A percentile compares a stretch with the other conserved stretches of the same genome.
These are phyloP conservation scores for Pseudomicrostroma phylloplanum DNA, from an alignment of 1,284 basidiomycete genomes.

Conservation along the genomic window DNA sequence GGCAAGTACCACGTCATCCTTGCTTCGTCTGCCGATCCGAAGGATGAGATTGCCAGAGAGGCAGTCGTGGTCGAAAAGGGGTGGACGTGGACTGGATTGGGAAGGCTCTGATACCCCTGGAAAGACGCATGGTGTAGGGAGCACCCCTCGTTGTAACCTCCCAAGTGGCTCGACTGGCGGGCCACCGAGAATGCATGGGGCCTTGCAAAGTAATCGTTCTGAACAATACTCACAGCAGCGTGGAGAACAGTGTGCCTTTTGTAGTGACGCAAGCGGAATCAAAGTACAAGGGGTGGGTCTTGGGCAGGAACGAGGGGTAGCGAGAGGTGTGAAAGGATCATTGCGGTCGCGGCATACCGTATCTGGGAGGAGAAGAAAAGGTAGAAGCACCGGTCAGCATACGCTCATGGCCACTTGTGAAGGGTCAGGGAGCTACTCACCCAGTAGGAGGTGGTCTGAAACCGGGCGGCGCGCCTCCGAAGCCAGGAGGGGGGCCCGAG, in stretches of 20 bases:
- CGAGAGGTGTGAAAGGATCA: slow-evolving; percentile 4
- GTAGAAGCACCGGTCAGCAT: not conserved
- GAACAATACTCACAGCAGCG: not conserved
- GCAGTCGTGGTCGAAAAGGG: not conserved
- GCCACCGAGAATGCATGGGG: too few relatives aligned
- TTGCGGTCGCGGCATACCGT: slow-evolving; percentile 8
- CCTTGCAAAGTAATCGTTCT: not conserved
- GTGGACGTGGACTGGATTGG: slow-evolving; percentile 8
- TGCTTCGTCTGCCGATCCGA: slow-evolving; percentile 6
- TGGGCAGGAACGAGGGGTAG: not conserved
- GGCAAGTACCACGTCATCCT: slow-evolving; percentile 11
- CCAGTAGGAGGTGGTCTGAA: slow-evolving; percentile 19
- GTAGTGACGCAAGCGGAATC: not conserved
- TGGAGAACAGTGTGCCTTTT: not conserved
- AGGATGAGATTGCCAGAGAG: not conserved
- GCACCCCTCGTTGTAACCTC: too few relatives aligned
- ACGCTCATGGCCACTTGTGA: too few relatives aligned
- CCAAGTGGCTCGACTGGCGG: too few relatives aligned
- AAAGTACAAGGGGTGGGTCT: not conserved
- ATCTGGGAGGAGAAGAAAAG: slow-evolving; percentile 6
- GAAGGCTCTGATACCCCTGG: not conserved
- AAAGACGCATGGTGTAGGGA: too few relatives aligned
- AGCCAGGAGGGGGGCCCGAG: slow-evolving; percentile 11
- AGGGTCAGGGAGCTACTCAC: slow-evolving; percentile 1
- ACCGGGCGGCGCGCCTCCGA: slow-evolving; percentile 32